phyloP scores from a whole-genome alignment of 2,329 filamentous ascomycete genomes.

The Stylonectria norvegica region DNA sequence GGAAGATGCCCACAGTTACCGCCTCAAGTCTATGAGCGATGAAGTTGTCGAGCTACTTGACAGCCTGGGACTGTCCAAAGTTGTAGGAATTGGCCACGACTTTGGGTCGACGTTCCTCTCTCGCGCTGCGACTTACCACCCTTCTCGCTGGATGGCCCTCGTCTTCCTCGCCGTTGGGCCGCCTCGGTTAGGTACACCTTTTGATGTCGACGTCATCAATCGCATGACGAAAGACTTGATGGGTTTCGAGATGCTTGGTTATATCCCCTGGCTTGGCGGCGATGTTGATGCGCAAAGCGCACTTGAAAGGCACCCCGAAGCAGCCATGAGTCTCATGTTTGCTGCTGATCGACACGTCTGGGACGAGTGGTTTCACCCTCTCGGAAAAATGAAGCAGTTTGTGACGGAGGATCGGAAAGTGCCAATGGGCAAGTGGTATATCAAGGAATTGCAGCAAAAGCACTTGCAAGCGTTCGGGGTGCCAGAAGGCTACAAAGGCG shows the following conservation, averaged over 20 bases:
- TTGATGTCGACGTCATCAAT: conserved; percentile 32
- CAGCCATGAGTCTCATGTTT: conserved; percentile 30
- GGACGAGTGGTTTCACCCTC: conserved; percentile 27
- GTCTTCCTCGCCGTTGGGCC: conserved; percentile 33
- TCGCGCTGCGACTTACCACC: conserved; percentile 26
- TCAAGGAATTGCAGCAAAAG: conserved; percentile 14
- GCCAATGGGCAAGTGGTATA: conserved; percentile 26
- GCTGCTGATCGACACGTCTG: conserved; percentile 22
- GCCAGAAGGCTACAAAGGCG: conserved; percentile 29
- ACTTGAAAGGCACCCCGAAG: conserved; percentile 23
- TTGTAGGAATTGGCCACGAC: conserved; percentile 43
- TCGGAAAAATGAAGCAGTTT: conserved; percentile 28
- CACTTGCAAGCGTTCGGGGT: conserved; percentile 23
- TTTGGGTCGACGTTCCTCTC: conserved; percentile 33
- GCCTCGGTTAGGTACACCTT: conserved; percentile 24
- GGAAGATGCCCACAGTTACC: conserved; percentile 26
- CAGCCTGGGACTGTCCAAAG: conserved; percentile 30
- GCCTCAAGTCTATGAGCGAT: conserved; percentile 29
- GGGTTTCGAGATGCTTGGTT: conserved; percentile 32
- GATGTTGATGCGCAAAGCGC: conserved; percentile 9
- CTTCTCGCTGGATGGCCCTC: conserved; percentile 16
- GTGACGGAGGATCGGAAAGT: conserved; percentile 19
- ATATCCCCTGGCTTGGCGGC: conserved; percentile 28
- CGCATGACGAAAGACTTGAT: conserved; percentile 27
- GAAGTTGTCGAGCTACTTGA: conserved; percentile 34